phyloP scores from a whole-genome alignment of 805 yeast species.

The Wickerhamiella siamensis region DNA sequence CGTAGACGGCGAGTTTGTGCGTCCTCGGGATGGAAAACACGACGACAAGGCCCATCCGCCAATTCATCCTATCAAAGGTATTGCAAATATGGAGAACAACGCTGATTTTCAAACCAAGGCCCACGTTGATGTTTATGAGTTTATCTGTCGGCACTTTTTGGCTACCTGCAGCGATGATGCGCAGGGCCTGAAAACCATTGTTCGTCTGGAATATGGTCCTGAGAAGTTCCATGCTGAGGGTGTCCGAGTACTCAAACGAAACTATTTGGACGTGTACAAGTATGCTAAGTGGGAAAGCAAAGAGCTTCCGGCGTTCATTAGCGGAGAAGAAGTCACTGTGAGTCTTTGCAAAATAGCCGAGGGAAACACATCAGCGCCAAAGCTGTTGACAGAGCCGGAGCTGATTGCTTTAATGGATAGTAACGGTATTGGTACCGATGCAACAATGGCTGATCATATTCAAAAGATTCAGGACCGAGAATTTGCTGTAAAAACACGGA shows the following conservation, averaged over 20 bases:
- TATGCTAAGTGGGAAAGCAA: constrained; percentile 63
- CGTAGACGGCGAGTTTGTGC: constrained; percentile 33
- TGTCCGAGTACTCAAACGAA: constrained; percentile 51
- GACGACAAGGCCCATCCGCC: constrained; percentile 98
- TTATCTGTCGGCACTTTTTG: constrained; percentile 67
- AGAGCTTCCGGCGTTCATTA: constrained; percentile 46
- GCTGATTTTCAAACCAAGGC: constrained; percentile 29
- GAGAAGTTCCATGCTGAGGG: constrained; percentile 69
- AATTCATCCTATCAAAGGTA: constrained; percentile 60
- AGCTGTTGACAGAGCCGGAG: constrained; percentile 79
- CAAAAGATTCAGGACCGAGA: constrained; percentile 58
- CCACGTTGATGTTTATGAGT: constrained; percentile 68
- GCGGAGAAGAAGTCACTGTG: constrained; percentile 45
- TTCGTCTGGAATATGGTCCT: constrained; percentile 59
- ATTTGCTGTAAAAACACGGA: constrained; percentile 38
- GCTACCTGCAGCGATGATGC: constrained; percentile 93
- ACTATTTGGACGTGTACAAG: constrained; percentile 66
- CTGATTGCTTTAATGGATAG: constrained; percentile 87
- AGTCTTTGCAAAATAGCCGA: constrained; percentile 43
- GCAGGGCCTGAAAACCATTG: constrained; percentile 51
- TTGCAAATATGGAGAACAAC: constrained; percentile 9
- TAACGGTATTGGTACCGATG: constrained; percentile 97
- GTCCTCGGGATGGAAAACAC: constrained; percentile 68
- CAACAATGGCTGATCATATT: constrained; percentile 96
- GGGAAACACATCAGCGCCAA: constrained; percentile 74